Conservation (phyloP, 2,329 filamentous ascomycete genomes). For the Daldinia sp. region DNA sequence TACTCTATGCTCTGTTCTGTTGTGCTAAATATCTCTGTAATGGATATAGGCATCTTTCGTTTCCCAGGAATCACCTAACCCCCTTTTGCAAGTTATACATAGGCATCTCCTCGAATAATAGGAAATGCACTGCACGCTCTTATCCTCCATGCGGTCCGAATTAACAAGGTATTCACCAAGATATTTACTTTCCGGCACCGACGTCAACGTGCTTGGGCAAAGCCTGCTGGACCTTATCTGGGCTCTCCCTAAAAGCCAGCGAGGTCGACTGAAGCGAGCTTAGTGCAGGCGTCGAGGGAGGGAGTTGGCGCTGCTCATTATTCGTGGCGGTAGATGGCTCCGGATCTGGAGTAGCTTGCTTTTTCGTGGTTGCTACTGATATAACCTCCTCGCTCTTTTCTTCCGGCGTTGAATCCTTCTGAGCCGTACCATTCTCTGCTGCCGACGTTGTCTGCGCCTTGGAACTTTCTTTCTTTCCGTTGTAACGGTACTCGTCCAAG, state of each 20-base stretch:
- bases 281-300: conserved; percentile 50
- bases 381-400: conserved; percentile 51
- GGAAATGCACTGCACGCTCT: conserved; percentile 2
- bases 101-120: conserved; percentile 6
- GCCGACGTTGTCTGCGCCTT: conserved; percentile 40
- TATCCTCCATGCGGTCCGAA: conserved; percentile 3
- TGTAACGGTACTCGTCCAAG: conserved; percentile 51
- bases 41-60: not conserved
- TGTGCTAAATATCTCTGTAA: not conserved
- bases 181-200: conserved; percentile 46
- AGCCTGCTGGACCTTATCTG: conserved; percentile 64
- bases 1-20: conserved; percentile 12
- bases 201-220: conserved; percentile 52
- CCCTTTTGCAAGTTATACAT: conserved; percentile 11
- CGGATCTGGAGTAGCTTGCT: conserved; percentile 48
- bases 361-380: conserved; percentile 48
- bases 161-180: not conserved
- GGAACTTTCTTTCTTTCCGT: conserved; percentile 41
- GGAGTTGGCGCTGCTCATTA: conserved; percentile 24
- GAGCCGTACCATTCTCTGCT: conserved; percentile 23
- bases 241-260: conserved; percentile 71
- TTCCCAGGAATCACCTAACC: not conserved
- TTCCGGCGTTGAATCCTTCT: conserved; percentile 31
- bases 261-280: conserved; percentile 56
- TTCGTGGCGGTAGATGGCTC: conserved; percentile 26